These are phyloP conservation scores for Suillus weaverae DNA, from an alignment of 768 basidiomycete genomes.

Conservation along the genomic window DNA sequence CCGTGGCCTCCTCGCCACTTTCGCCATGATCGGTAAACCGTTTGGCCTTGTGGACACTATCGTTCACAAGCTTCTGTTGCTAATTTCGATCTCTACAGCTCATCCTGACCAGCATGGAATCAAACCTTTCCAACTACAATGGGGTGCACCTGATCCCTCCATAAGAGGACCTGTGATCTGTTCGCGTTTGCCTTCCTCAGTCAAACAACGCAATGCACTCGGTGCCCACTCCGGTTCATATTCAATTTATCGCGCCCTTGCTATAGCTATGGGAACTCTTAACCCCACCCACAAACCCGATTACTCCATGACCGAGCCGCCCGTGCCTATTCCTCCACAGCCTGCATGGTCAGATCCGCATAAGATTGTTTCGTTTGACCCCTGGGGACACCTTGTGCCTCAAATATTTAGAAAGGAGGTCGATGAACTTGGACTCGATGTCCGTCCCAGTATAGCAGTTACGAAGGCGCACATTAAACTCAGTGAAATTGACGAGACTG, in stretches of 20 bases:
- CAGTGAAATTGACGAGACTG: conserved; percentile 85
- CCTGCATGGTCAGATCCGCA: conserved; percentile 71
- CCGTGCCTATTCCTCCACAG: conserved; percentile 74
- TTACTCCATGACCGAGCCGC: conserved; percentile 81
- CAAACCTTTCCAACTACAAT: conserved; percentile 71
- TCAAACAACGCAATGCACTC: conserved; percentile 91
- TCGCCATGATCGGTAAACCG: neutral
- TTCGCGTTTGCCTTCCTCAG: conserved; percentile 77
- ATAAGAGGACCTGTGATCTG: conserved; percentile 87
- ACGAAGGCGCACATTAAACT: conserved; percentile 95
- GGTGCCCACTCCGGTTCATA: conserved; percentile 94
- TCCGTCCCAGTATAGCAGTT: conserved; percentile 89
- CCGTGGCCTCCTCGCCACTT: neutral
- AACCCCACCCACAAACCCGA: conserved; percentile 80
- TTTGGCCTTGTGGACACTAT: conserved; percentile 9
- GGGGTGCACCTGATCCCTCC: conserved; percentile 70
- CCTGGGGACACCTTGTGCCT: conserved; percentile 88
- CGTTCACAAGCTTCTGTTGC: conserved; percentile 10
- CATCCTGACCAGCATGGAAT: conserved; percentile 96
- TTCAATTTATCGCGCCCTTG: conserved; percentile 90
- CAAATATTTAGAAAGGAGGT: conserved; percentile 63
- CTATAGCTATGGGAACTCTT: conserved; percentile 87
- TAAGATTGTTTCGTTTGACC: conserved; percentile 93
- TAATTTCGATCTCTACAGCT: conserved; percentile 35
- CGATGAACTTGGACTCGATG: conserved; percentile 70